Evolutionary conservation across 768 basidiomycete genomes (phyloP).

Genomic region (Trametes meyenii): DNA sequence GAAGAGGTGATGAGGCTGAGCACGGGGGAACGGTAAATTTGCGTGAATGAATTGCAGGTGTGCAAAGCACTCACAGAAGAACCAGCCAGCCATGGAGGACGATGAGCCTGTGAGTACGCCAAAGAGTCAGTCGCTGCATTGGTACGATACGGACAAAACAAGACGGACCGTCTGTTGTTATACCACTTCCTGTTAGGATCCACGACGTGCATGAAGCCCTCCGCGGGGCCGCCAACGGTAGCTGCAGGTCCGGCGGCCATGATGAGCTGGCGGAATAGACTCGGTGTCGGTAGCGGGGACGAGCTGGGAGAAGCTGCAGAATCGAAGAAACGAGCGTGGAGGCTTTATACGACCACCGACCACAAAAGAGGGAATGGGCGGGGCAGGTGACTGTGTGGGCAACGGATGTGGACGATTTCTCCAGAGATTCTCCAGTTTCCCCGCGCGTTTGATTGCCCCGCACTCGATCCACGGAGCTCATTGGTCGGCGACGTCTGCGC

Average conservation of each 20-base stretch:
- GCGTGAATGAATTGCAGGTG: neutral
- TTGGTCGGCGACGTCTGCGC: conserved; percentile 12
- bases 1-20: conserved; percentile 72
- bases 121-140: neutral
- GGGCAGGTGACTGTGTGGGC: conserved; percentile 20
- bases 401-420: conserved; percentile 20
- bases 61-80: conserved; percentile 50
- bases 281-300: conserved; percentile 19
- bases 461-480: conserved; percentile 18
- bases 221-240: conserved; percentile 34
- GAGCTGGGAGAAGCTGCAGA: conserved; percentile 31
- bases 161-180: conserved; percentile 67
- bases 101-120: conserved; percentile 48
- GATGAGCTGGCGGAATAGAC: conserved; percentile 29
- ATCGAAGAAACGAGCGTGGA: conserved; percentile 22
- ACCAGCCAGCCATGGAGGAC: conserved; percentile 70
- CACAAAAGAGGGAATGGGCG: conserved; percentile 11
- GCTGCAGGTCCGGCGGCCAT: conserved; percentile 60
- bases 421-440: conserved; percentile 28
- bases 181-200: conserved; percentile 75
- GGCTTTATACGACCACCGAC: conserved; percentile 23
- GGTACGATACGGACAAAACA: neutral
- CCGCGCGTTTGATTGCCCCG: conserved; percentile 26
- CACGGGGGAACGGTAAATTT: conserved; percentile 1
- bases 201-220: conserved; percentile 55